These are phyloP conservation scores for Suillus cothurnatus DNA, from an alignment of 768 basidiomycete species.

Conservation along the genomic window DNA sequence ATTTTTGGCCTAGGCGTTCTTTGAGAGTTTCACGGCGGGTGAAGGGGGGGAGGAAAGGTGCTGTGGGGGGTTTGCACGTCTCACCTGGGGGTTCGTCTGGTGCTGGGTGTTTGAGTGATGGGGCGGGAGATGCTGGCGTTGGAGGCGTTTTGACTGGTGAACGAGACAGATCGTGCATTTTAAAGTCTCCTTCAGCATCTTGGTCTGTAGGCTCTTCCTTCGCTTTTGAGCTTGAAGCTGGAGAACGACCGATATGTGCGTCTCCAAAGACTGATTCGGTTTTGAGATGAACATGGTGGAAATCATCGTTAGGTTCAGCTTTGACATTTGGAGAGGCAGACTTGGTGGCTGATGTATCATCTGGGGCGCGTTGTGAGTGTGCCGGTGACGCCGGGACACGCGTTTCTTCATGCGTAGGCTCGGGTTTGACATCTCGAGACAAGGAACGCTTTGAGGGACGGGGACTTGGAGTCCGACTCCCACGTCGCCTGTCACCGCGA, in stretches of 20 bases:
- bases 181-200: conserved; percentile 22
- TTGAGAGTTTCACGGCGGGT: conserved; percentile 19
- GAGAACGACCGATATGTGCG: neutral
- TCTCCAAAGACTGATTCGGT: neutral
- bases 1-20: conserved; percentile 7
- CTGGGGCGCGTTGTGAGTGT: neutral
- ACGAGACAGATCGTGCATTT: conserved; percentile 16
- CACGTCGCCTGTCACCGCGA: neutral
- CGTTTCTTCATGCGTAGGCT: neutral
- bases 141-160: conserved; percentile 7
- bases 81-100: neutral
- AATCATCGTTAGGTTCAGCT: neutral
- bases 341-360: neutral
- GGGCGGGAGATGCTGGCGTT: conserved; percentile 17
- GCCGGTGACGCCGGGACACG: neutral
- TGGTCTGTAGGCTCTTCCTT: conserved; percentile 17
- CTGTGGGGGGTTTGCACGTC: conserved; percentile 16
- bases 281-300: neutral
- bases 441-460: neutral
- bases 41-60: conserved; percentile 35
- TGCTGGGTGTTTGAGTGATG: neutral
- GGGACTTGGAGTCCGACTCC: neutral
- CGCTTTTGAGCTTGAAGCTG: conserved; percentile 10
- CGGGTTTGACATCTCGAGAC: neutral
- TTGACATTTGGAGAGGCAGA: neutral